Base-by-base conservation (phyloP, 208 protist species). In the Leishmania braziliensis region DNA sequence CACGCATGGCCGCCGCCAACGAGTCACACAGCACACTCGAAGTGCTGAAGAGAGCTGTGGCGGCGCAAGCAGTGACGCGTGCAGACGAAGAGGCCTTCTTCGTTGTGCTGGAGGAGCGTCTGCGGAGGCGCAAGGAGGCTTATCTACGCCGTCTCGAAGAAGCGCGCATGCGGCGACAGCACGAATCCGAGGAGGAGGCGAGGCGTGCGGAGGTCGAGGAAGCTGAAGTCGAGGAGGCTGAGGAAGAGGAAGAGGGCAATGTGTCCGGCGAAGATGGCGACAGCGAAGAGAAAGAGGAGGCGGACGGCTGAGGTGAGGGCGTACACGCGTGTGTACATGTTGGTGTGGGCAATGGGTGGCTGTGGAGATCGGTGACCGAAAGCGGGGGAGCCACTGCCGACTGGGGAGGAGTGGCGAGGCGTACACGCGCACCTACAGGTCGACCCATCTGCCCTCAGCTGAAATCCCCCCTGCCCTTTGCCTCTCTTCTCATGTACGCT, bases 1-100 rank as follows among this genome's bases (percentile, higher is more conserved):
- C 77, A 12, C 10, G 6, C 2, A 85, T 96, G 70, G 91, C 91
- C 29, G 60, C 46, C 18, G 88, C 81, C 20, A 96, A 96, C 77
- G 81, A 79, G 16, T 92, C 89, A 5, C 58, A 75, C 39, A 75
- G 86, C 14, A 96, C 92, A 39, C 80, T 89, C 48, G 73, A 58
- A 12, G 80, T 80, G 68, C 69, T 96, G 56, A 66, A 76, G 66
- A 77, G 70, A 33, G 89, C 88, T 2, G 46, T 85, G 29, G 83
- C 63, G n/a, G 85, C 58, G 46, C 80, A 85, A 0, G 68, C 16
- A 6, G 70, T n/a, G 36, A 58, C 36, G 3, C 50, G 78, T 16
- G 63, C 70, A 43, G 70, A 81, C 58, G 69, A 75, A 6, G 73
- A 79, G 5, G 69, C 68, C 2, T 84, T 78, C 20, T 84, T 83